These are phyloP conservation scores for Penicillium riverlandense DNA, from an alignment of 495 filamentous ascomycete genomes.

Conservation along the genomic window DNA sequence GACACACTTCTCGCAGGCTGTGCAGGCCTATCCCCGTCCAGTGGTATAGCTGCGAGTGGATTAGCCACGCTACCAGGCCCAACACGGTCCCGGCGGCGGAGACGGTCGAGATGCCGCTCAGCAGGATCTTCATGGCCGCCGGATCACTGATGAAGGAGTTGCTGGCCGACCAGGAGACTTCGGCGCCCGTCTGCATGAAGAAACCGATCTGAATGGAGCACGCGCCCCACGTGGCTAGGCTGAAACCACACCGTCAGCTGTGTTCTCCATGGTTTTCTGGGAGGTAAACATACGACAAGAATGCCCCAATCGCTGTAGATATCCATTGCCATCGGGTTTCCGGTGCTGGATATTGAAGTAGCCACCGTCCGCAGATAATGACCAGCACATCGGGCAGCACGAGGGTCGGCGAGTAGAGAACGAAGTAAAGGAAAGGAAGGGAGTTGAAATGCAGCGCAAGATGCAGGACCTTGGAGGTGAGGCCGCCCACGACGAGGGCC, in stretches of 20 bases:
- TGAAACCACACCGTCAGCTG: constrained; percentile 3
- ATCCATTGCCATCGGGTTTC: constrained; percentile 18
- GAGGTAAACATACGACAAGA: constrained; percentile 23
- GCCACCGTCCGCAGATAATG: constrained; percentile 18
- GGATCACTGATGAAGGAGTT: constrained; percentile 33
- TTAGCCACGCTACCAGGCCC: constrained; percentile 19
- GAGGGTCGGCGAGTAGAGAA: constrained; percentile 30
- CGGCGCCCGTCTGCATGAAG: constrained; percentile 35
- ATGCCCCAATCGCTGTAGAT: constrained; percentile 17
- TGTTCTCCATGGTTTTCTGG: not conserved
- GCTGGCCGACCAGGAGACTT: constrained; percentile 32
- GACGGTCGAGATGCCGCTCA: constrained; percentile 32
- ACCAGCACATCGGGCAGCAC: constrained; percentile 28
- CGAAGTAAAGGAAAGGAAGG: constrained; percentile 28
- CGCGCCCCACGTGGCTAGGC: constrained; percentile 24
- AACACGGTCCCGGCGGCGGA: constrained; percentile 26
- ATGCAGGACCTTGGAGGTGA: constrained; percentile 29
- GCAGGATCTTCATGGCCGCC: constrained; percentile 36
- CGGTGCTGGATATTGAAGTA: constrained; percentile 18
- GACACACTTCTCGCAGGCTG: constrained; percentile 13
- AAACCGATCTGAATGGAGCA: constrained; percentile 34
- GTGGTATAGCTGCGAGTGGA: constrained; percentile 23
- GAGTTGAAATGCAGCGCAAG: constrained; percentile 28
- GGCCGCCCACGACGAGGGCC: constrained; percentile 25
- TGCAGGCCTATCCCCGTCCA: constrained; percentile 19